phyloP scores from a whole-genome alignment of 2,329 filamentous ascomycete genomes.

The Colletotrichum sp. region DNA sequence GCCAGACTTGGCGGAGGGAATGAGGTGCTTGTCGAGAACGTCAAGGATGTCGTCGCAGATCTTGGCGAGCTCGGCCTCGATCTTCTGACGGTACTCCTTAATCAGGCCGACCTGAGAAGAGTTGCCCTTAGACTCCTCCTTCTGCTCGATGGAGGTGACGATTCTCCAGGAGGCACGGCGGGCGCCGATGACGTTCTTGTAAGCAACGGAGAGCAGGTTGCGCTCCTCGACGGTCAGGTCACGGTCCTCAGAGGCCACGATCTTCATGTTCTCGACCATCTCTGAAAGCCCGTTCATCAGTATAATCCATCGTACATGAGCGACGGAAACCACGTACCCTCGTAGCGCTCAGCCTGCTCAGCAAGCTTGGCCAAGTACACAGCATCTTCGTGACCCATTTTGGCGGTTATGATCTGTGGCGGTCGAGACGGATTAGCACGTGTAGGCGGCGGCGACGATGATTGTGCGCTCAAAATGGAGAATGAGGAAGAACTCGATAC shows the following conservation, averaged over 20 bases:
- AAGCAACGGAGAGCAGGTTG: constrained; percentile 95
- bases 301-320: background rate
- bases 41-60: constrained; percentile 98
- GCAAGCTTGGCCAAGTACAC: constrained; percentile 99
- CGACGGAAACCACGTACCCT: constrained; percentile 69
- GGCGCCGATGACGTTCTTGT: constrained; percentile 98
- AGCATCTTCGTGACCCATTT: constrained; percentile 99
- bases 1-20: constrained; percentile 90
- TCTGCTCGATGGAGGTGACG: constrained; percentile 98
- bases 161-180: constrained; percentile 98
- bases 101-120: constrained; percentile 88
- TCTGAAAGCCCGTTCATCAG: constrained; percentile 58
- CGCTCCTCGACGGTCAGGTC: constrained; percentile 92
- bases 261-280: constrained; percentile 99
- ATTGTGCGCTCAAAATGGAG: background rate
- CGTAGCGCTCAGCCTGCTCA: constrained; percentile 99
- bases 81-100: constrained; percentile 99
- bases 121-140: constrained; percentile 99
- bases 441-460: background rate
- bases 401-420: constrained; percentile 48
- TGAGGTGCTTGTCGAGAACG: constrained; percentile 91
- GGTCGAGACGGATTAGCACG: constrained; percentile 7
- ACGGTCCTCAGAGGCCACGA: constrained; percentile 86
- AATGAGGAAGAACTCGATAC: background rate
- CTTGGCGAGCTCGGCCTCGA: constrained; percentile 94